Conservation (phyloP, 768 basidiomycete species). For the Lactarius tabidus region DNA sequence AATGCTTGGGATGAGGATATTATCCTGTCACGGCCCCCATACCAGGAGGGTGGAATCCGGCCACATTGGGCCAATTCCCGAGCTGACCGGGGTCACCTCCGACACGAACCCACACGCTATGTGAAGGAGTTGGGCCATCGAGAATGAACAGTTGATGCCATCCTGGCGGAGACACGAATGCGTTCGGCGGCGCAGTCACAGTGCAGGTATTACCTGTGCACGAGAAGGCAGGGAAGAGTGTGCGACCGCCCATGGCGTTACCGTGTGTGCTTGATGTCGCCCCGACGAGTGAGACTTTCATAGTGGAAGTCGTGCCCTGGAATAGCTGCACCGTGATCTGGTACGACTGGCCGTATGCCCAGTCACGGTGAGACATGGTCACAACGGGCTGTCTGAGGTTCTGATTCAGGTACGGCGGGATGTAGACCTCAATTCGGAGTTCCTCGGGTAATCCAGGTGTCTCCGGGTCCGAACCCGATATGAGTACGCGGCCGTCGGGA, state of each 20-base stretch:
- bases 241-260: constrained; percentile 69
- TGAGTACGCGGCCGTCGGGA: constrained; percentile 67
- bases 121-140: constrained; percentile 75
- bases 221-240: constrained; percentile 68
- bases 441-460: constrained; percentile 65
- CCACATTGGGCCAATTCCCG: constrained; percentile 69
- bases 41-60: constrained; percentile 67
- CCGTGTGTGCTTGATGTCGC: constrained; percentile 76
- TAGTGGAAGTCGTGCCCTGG: constrained; percentile 40
- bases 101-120: constrained; percentile 70
- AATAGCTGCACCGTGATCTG: constrained; percentile 44
- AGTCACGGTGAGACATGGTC: constrained; percentile 56
- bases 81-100: constrained; percentile 68
- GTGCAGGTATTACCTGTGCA: constrained; percentile 69
- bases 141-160: constrained; percentile 77
- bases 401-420: constrained; percentile 77
- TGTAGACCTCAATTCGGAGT: constrained; percentile 74
- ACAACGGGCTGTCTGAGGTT: constrained; percentile 61
- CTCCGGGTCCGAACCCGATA: constrained; percentile 75
- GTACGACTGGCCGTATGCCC: constrained; percentile 53
- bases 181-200: constrained; percentile 72
- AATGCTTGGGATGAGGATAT: neutral
- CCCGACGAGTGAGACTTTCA: constrained; percentile 66
- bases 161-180: constrained; percentile 62
- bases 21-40: constrained; percentile 32